Conservation (phyloP, 495 filamentous ascomycete genomes). For the Penicillium taxi region DNA sequence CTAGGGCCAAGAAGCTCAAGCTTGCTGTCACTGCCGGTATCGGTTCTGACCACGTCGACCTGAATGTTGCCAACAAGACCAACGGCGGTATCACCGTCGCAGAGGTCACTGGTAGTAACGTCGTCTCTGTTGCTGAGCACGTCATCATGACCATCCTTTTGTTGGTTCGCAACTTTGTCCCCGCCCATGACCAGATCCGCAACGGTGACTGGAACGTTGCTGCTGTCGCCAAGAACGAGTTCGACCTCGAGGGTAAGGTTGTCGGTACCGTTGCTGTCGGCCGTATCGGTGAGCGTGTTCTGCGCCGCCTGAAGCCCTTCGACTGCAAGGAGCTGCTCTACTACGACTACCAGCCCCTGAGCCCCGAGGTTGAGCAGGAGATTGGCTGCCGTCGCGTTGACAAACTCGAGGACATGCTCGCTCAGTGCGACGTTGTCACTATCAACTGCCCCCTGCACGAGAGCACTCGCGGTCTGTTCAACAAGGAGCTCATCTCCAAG, state of each 20-base stretch:
- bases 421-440: slow-evolving; percentile 95
- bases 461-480: slow-evolving; percentile 92
- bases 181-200: slow-evolving; percentile 88
- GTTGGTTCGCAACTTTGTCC: slow-evolving; percentile 96
- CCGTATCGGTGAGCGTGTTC: slow-evolving; percentile 95
- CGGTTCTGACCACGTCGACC: slow-evolving; percentile 95
- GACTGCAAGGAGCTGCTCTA: slow-evolving; percentile 99
- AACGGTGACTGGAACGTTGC: slow-evolving; percentile 92
- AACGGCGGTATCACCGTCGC: slow-evolving; percentile 97
- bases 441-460: slow-evolving; percentile 99
- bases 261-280: slow-evolving; percentile 97
- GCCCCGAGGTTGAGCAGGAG: slow-evolving; percentile 81
- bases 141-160: slow-evolving; percentile 97
- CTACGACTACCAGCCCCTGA: slow-evolving; percentile 97
- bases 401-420: slow-evolving; percentile 84
- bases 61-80: slow-evolving; percentile 94
- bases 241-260: slow-evolving; percentile 92
- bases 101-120: slow-evolving; percentile 91
- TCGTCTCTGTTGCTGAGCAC: slow-evolving; percentile 87
- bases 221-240: slow-evolving; percentile 93
- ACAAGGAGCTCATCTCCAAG: slow-evolving; percentile 98
- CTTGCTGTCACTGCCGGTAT: slow-evolving; percentile 94
- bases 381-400: slow-evolving; percentile 90
- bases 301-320: slow-evolving; percentile 89
- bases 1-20: slow-evolving; percentile 98